Percentiles rank a stretch among this genome's conserved stretches.
These are phyloP conservation scores for Fragaria nilgerrensis DNA, from an alignment of 306 rosid species.

Conservation along the genomic window DNA sequence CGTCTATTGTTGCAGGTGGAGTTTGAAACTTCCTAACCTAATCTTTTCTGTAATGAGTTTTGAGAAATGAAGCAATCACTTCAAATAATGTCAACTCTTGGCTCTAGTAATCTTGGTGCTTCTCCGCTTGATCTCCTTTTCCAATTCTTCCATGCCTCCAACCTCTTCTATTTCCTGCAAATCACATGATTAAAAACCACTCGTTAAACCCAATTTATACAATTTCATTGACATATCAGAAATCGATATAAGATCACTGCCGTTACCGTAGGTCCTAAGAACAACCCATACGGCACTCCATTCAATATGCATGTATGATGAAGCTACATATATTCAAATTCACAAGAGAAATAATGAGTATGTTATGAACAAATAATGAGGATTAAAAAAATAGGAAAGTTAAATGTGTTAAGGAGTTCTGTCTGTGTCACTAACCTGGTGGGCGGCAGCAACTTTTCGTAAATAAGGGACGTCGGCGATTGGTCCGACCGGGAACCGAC, in stretches of 20 bases:
- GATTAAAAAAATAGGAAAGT: not conserved
- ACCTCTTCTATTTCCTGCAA: slow-evolving; percentile 74
- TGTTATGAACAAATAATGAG: not conserved
- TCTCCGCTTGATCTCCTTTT: slow-evolving; percentile 56
- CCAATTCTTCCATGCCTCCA: slow-evolving; percentile 67
- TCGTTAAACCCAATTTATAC: not conserved
- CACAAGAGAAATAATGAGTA: not conserved
- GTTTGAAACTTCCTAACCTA: not conserved
- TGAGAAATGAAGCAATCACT: not conserved
- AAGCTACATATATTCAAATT: slow-evolving; percentile 34
- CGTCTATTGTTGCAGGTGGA: not conserved
- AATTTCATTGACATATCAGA: not conserved
- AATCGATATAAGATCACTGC: not conserved
- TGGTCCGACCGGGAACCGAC: slow-evolving; percentile 87
- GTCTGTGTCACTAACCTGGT: slow-evolving; percentile 39
- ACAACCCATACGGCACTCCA: slow-evolving; percentile 88
- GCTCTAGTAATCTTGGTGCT: slow-evolving; percentile 1
- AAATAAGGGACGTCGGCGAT: slow-evolving; percentile 84
- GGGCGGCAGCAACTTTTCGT: slow-evolving; percentile 83
- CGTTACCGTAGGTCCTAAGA: slow-evolving; percentile 81
- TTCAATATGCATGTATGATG: slow-evolving; percentile 71
- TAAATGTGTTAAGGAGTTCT: not conserved
- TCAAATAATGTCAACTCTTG: slow-evolving; percentile 1
- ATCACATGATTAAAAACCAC: not conserved
- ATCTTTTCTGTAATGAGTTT: not conserved